Evolutionary conservation across 371 early-diverging fungal species (phyloP).

Genomic region (Rhizopus delemar): DNA sequence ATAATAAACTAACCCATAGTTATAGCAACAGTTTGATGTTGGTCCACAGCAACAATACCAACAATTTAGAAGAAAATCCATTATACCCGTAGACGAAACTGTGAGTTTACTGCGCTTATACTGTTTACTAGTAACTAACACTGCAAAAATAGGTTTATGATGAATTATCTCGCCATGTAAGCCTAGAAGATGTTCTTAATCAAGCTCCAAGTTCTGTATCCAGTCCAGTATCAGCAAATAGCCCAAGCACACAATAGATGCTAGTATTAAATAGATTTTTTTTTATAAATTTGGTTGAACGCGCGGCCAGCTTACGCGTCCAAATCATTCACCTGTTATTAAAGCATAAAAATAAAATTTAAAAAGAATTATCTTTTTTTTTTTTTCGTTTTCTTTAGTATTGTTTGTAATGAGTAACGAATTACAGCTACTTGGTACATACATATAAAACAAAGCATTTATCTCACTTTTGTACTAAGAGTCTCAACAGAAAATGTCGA

Average conservation of each 20-base stretch:
- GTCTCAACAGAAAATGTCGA: slow-evolving; percentile 73
- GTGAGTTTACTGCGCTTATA: slow-evolving; percentile 2
- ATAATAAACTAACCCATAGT: slow-evolving; percentile 10
- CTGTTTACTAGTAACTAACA: background rate
- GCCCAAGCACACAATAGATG: slow-evolving; percentile 7
- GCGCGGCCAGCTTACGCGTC: slow-evolving; percentile 6
- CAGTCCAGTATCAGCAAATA: slow-evolving; percentile 22
- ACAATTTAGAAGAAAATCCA: slow-evolving; percentile 88
- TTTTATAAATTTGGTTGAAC: background rate
- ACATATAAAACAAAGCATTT: background rate
- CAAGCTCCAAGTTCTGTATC: slow-evolving; percentile 41
- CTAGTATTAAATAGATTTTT: background rate
- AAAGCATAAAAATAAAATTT: background rate
- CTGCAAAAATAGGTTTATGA: slow-evolving; percentile 56
- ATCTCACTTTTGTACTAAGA: background rate
- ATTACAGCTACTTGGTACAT: slow-evolving; percentile 41
- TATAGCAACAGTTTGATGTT: slow-evolving; percentile 66
- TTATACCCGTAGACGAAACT: slow-evolving; percentile 74
- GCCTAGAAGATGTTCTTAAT: slow-evolving; percentile 80
- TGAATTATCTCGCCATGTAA: slow-evolving; percentile 82
- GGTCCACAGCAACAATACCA: slow-evolving; percentile 59
- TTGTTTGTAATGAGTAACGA: slow-evolving; percentile 30
- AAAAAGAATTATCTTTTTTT: background rate
- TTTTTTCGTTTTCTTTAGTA: background rate
- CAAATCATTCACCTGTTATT: background rate